These are phyloP conservation scores for Pyrus betulifolia DNA, from an alignment of 306 rosid genomes.

Conservation along the genomic window DNA sequence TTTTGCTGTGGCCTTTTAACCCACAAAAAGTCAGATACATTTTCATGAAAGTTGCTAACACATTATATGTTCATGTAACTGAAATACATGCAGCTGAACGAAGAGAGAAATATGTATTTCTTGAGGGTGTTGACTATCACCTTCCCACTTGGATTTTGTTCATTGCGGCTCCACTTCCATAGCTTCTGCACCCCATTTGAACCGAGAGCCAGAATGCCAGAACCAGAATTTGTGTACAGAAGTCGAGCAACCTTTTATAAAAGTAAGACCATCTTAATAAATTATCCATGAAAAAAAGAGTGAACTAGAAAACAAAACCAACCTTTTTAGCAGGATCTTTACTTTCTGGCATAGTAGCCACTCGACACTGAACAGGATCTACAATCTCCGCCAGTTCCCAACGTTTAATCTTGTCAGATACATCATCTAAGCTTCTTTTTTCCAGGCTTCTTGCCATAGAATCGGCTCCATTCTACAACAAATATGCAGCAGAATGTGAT, in stretches of 20 bases:
- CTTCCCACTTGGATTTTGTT: slow-evolving; percentile 63
- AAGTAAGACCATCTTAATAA: background rate
- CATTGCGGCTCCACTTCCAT: slow-evolving; percentile 63
- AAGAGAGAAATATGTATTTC: background rate
- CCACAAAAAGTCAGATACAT: slow-evolving; percentile 18
- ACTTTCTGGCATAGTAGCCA: slow-evolving; percentile 51
- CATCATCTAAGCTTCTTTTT: slow-evolving; percentile 48
- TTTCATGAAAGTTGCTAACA: background rate
- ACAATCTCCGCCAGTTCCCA: slow-evolving; percentile 61
- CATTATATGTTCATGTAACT: background rate
- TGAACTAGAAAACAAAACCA: background rate
- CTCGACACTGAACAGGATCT: slow-evolving; percentile 54
- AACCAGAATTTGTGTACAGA: slow-evolving; percentile 57
- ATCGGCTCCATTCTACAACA: slow-evolving; percentile 27
- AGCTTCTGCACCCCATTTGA: slow-evolving; percentile 64
- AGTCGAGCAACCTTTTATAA: slow-evolving; percentile 48
- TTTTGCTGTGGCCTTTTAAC: slow-evolving; percentile 58
- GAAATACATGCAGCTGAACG: background rate
- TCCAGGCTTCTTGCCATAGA: slow-evolving; percentile 32
- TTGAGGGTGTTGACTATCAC: slow-evolving; percentile 11
- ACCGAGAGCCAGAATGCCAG: slow-evolving; percentile 61
- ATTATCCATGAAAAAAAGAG: background rate
- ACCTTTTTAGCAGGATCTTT: slow-evolving; percentile 58
- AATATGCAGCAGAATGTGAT: background rate
- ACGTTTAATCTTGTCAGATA: slow-evolving; percentile 40